phyloP scores from a whole-genome alignment of 768 basidiomycete species.

The Lyophyllum decastes region DNA sequence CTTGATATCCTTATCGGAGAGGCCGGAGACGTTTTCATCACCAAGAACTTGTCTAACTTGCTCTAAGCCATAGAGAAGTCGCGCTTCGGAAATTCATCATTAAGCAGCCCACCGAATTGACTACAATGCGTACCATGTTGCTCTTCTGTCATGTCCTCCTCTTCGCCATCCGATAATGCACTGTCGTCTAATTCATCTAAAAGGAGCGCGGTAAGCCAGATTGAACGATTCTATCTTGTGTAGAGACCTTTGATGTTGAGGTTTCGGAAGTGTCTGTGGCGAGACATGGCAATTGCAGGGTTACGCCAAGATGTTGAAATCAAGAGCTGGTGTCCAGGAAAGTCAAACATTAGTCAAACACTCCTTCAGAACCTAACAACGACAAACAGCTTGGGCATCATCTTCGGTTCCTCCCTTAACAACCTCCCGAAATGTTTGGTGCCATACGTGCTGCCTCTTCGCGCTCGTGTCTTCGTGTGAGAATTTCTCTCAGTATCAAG shows the following conservation, averaged over 20 bases:
- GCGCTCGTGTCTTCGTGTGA: conserved; percentile 49
- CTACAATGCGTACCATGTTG: conserved; percentile 60
- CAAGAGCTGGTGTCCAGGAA: no score
- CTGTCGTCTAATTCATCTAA: conserved; percentile 87
- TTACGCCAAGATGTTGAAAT: neutral
- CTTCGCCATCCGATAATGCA: conserved; percentile 74
- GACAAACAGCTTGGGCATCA: conserved; percentile 13
- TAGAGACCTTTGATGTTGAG: conserved; percentile 70
- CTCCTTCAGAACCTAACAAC: conserved; percentile 12
- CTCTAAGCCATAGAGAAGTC: conserved; percentile 72
- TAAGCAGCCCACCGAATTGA: neutral
- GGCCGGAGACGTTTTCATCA: conserved; percentile 57
- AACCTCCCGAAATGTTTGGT: conserved; percentile 46
- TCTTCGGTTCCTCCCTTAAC: neutral
- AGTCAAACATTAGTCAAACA: neutral
- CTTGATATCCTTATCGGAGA: conserved; percentile 75
- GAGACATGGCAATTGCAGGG: conserved; percentile 60
- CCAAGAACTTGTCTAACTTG: conserved; percentile 72
- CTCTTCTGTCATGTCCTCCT: conserved; percentile 79
- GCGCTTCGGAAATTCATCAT: conserved; percentile 38
- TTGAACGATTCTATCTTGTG: neutral
- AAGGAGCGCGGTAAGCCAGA: conserved; percentile 1
- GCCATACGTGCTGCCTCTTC: conserved; percentile 45
- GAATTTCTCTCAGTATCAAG: conserved; percentile 14
- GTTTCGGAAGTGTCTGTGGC: conserved; percentile 89